Evolutionary conservation across 805 yeast species (phyloP).

Genomic region (Candida qinlingensis): DNA sequence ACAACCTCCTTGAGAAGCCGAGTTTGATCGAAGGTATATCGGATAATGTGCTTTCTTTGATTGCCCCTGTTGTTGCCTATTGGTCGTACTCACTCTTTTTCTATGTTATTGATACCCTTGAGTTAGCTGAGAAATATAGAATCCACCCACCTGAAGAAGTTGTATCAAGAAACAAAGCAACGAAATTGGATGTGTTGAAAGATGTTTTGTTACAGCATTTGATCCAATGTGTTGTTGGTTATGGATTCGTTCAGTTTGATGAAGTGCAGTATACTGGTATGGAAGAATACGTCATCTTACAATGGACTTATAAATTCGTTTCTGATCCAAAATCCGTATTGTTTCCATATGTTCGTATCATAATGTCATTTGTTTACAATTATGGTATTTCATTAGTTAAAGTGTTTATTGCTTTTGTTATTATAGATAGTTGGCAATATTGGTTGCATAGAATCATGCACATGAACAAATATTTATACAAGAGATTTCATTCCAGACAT

Average conservation of each 20-base stretch:
- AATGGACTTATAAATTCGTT: conserved; percentile 25
- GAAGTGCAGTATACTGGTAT: conserved; percentile 46
- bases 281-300: conserved; percentile 44
- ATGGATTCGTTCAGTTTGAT: conserved; percentile 50
- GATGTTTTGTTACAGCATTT: conserved; percentile 85
- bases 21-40: conserved; percentile 54
- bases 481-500: conserved; percentile 86
- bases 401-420: conserved; percentile 55
- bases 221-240: conserved; percentile 74
- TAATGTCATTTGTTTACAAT: conserved; percentile 47
- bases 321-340: conserved; percentile 9
- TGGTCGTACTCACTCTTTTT: conserved; percentile 76
- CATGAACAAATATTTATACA: conserved; percentile 66
- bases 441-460: conserved; percentile 89
- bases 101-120: conserved; percentile 66
- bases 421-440: conserved; percentile 95
- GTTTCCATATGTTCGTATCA: conserved; percentile 31
- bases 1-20: conserved; percentile 26
- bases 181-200: conserved; percentile 59
- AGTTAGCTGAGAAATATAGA: conserved; percentile 76
- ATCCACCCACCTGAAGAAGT: conserved; percentile 93
- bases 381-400: conserved; percentile 59
- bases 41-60: conserved; percentile 68
- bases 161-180: conserved; percentile 65
- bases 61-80: conserved; percentile 75